Evolutionary conservation across 2,329 filamentous ascomycete genomes (phyloP).

Genomic region (Parascedosporium putredinis): DNA sequence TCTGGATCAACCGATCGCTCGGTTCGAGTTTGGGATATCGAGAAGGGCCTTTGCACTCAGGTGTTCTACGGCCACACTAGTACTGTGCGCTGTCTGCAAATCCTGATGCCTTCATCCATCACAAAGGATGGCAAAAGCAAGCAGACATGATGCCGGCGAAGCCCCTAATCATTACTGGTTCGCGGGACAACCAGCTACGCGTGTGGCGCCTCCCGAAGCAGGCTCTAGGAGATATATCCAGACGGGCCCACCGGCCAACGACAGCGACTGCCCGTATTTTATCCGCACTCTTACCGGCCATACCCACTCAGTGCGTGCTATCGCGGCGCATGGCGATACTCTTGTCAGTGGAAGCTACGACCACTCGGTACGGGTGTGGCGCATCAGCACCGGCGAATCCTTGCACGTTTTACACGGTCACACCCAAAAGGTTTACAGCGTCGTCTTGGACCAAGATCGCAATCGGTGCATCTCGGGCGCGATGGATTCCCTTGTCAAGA

Average conservation of each 20-base stretch:
- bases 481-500: constrained; percentile 97
- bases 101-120: constrained; percentile 75
- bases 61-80: constrained; percentile 97
- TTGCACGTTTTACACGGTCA: constrained; percentile 79
- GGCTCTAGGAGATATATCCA: constrained; percentile 71
- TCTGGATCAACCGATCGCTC: constrained; percentile 94
- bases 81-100: constrained; percentile 90
- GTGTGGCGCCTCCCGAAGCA: constrained; percentile 89
- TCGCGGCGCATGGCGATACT: constrained; percentile 88
- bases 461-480: constrained; percentile 96
- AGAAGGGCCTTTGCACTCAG: constrained; percentile 83
- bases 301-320: constrained; percentile 87
- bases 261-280: constrained; percentile 86
- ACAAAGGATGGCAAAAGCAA: constrained; percentile 61
- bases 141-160: constrained; percentile 85
- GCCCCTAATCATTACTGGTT: constrained; percentile 93
- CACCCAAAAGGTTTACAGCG: constrained; percentile 89
- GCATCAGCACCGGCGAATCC: constrained; percentile 87
- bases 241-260: constrained; percentile 60
- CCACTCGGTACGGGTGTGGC: constrained; percentile 90
- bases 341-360: constrained; percentile 98
- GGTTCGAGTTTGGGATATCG: constrained; percentile 99
- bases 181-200: constrained; percentile 82
- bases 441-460: constrained; percentile 82
- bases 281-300: constrained; percentile 80